A percentile compares a stretch with the other conserved stretches of the same genome.
phyloP scores from a whole-genome alignment of 371 early-diverging fungal genomes.

The Lichtheimia ornata region DNA sequence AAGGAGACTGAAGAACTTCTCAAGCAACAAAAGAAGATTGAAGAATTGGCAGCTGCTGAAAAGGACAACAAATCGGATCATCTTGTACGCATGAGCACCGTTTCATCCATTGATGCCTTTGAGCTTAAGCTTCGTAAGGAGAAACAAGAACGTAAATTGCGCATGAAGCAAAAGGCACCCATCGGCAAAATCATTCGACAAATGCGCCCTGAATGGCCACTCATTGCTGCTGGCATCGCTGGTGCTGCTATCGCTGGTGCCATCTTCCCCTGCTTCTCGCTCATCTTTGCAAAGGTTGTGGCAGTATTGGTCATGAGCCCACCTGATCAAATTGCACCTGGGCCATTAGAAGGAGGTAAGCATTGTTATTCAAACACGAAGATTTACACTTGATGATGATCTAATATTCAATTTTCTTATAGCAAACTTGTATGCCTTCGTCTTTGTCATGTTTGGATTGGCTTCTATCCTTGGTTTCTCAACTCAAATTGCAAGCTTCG shows the following conservation, averaged over 20 bases:
- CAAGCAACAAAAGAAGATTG: conserved; percentile 13
- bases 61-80: conserved; percentile 8
- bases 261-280: conserved; percentile 37
- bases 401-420: too few relatives aligned
- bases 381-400: too few relatives aligned
- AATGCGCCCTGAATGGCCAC: conserved; percentile 38
- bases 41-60: conserved; percentile 9
- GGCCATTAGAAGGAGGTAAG: conserved; percentile 51
- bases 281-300: conserved; percentile 32
- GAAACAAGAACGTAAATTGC: conserved; percentile 34
- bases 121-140: conserved; percentile 35
- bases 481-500: conserved; percentile 34
- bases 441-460: conserved; percentile 64
- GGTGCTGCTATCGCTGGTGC: conserved; percentile 57
- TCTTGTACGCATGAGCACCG: conserved; percentile 19
- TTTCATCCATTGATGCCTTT: conserved; percentile 25
- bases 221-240: conserved; percentile 35
- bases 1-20: conserved; percentile 13
- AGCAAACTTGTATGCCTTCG: conserved; percentile 69
- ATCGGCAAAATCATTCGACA: conserved; percentile 28
- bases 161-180: conserved; percentile 44
- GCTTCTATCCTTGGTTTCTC: conserved; percentile 44
- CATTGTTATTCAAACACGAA: too few relatives aligned
- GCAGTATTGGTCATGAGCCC: conserved; percentile 18
- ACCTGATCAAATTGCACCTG: conserved; percentile 20